These are phyloP conservation scores for Saccharomyces pastorianus DNA, from an alignment of 1,139 yeast genomes.

Conservation along the genomic window DNA sequence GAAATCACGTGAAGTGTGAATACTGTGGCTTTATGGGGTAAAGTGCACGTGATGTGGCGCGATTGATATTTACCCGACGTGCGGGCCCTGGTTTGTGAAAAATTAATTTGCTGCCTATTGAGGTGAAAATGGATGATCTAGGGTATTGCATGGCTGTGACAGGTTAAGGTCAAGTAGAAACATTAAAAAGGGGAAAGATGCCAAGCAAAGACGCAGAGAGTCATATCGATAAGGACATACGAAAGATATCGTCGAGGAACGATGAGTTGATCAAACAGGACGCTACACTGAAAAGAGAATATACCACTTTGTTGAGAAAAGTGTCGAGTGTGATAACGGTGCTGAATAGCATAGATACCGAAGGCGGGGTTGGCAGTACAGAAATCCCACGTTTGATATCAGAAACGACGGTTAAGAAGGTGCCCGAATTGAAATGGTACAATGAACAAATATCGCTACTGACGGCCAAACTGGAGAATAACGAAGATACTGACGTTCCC, in stretches of 20 bases:
- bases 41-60: not conserved
- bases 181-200: not conserved
- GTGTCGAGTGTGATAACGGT: slow-evolving; percentile 24
- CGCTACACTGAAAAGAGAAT: slow-evolving; percentile 24
- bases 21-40: not conserved
- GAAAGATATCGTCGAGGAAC: slow-evolving; percentile 20
- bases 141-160: not conserved
- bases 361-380: not conserved
- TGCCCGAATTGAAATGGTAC: slow-evolving; percentile 25
- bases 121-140: not conserved
- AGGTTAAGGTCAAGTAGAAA: not conserved
- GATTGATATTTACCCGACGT: not conserved
- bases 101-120: not conserved
- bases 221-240: slow-evolving; percentile 9
- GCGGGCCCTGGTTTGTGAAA: not conserved
- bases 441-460: slow-evolving; percentile 19
- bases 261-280: slow-evolving; percentile 30
- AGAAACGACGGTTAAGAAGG: slow-evolving; percentile 13
- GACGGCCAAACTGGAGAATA: slow-evolving; percentile 8
- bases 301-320: slow-evolving; percentile 28
- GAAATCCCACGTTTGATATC: slow-evolving; percentile 12
- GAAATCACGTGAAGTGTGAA: not conserved
- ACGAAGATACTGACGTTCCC: slow-evolving; percentile 18
- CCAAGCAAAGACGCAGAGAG: not conserved
- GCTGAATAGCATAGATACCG: slow-evolving; percentile 17